These are phyloP conservation scores for Colletotrichum sp. DNA, from an alignment of 2,329 filamentous ascomycete species.

Conservation along the genomic window DNA sequence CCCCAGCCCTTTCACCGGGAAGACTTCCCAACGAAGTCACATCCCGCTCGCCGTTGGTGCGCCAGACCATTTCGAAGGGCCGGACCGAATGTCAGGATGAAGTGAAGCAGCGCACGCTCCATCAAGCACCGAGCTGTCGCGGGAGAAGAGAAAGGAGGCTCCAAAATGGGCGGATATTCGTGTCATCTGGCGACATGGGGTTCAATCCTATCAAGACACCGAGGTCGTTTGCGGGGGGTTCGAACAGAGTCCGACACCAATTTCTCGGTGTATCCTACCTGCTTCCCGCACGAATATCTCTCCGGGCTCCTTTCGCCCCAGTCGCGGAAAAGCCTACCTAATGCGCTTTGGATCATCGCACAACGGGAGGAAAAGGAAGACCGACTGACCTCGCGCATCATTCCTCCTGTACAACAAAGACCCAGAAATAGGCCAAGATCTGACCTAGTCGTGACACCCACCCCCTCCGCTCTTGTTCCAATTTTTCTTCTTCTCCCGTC, in stretches of 20 bases:
- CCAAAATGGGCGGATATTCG: neutral
- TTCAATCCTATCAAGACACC: neutral
- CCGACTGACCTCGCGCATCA: conserved; percentile 9
- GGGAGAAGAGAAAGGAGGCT: neutral
- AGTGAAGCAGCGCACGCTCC: neutral
- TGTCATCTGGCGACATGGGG: neutral
- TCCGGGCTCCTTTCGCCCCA: neutral
- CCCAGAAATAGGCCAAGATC: conserved; percentile 7
- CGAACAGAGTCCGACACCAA: neutral
- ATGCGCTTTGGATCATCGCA: neutral
- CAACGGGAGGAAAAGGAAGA: neutral
- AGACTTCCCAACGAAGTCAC: conserved; percentile 3
- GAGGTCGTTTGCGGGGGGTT: neutral
- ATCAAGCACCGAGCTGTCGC: neutral
- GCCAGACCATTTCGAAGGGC: neutral
- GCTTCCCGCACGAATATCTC: neutral
- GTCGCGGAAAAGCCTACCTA: neutral
- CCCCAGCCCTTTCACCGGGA: neutral
- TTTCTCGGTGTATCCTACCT: neutral
- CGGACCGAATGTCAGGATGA: conserved; percentile 5
- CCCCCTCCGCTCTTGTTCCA: neutral
- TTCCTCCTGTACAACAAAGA: neutral
- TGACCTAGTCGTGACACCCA: neutral
- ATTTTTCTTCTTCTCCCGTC: neutral
- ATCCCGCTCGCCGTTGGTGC: conserved; percentile 1